These are phyloP conservation scores for Actinomortierella wolfii DNA, from an alignment of 371 early-diverging fungal genomes.

Conservation along the genomic window DNA sequence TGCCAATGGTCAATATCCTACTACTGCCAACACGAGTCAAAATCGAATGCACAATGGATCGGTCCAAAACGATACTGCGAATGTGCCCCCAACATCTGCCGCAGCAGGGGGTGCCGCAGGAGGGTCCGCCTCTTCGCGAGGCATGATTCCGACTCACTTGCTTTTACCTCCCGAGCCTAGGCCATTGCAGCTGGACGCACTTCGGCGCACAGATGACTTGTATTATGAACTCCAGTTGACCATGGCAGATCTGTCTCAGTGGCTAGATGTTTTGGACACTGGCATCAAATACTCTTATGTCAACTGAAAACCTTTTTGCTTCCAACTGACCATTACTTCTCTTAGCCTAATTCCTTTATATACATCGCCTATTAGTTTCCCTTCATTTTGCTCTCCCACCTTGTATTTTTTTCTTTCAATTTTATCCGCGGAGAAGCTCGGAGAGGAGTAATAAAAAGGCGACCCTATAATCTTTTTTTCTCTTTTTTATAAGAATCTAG, in stretches of 20 bases:
- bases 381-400: neutral
- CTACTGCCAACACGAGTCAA: no score
- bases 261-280: slow-evolving; percentile 48
- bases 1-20: no score
- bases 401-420: neutral
- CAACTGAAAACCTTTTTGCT: no score
- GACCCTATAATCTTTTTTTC: neutral
- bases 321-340: no score
- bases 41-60: no score
- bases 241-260: slow-evolving; percentile 44
- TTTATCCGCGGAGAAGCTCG: no score
- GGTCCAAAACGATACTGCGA: no score
- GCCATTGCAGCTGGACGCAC: slow-evolving; percentile 42
- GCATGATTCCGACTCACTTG: slow-evolving; percentile 18
- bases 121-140: neutral
- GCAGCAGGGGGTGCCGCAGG: slow-evolving; percentile 7
- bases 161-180: slow-evolving; percentile 41
- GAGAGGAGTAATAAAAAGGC: no score
- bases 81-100: slow-evolving; percentile 5
- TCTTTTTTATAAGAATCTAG: neutral
- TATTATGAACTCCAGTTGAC: slow-evolving; percentile 44
- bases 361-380: no score
- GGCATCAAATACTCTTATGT: slow-evolving; percentile 24
- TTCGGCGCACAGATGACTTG: slow-evolving; percentile 46
- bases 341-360: no score